Conservation (phyloP, 2,329 filamentous ascomycete species). For the Alternaria conjuncta region DNA sequence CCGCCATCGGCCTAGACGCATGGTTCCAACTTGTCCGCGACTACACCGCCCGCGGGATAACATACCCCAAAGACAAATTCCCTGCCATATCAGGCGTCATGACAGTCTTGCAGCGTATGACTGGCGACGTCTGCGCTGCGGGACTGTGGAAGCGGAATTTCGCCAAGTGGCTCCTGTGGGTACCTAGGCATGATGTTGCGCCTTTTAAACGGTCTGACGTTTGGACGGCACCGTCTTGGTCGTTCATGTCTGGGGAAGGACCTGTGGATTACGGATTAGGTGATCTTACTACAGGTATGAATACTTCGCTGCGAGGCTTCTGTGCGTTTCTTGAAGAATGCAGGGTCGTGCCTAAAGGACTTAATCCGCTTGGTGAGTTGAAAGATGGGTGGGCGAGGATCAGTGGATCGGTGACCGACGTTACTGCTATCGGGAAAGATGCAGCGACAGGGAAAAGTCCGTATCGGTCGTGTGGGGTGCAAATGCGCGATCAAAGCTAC, state of each 20-base stretch:
- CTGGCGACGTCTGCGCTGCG: slow-evolving; percentile 10
- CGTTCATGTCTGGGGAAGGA: slow-evolving; percentile 6
- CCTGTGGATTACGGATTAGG: neutral
- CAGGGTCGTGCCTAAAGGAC: slow-evolving; percentile 1
- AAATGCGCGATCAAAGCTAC: neutral
- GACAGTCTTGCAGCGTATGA: neutral
- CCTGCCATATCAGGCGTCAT: slow-evolving; percentile 13
- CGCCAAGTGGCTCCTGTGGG: slow-evolving; percentile 9
- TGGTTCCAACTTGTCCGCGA: slow-evolving; percentile 7
- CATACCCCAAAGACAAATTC: slow-evolving; percentile 14
- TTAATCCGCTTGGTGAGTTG: slow-evolving; percentile 14
- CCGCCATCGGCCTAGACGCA: neutral
- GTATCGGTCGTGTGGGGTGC: neutral
- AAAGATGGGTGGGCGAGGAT: slow-evolving; percentile 8
- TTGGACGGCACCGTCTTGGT: slow-evolving; percentile 15
- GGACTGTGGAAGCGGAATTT: slow-evolving; percentile 14
- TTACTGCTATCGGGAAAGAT: neutral
- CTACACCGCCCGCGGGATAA: slow-evolving; percentile 14
- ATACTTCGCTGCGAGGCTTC: neutral
- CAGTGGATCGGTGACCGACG: neutral
- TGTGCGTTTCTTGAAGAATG: slow-evolving; percentile 6
- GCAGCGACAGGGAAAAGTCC: neutral
- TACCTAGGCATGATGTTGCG: neutral
- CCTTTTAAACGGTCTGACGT: neutral
- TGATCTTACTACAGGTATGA: neutral